Percentiles rank a stretch among this genome's conserved stretches.
These are phyloP conservation scores for Tricholoma matsutake DNA, from an alignment of 768 basidiomycete genomes.

Conservation along the genomic window DNA sequence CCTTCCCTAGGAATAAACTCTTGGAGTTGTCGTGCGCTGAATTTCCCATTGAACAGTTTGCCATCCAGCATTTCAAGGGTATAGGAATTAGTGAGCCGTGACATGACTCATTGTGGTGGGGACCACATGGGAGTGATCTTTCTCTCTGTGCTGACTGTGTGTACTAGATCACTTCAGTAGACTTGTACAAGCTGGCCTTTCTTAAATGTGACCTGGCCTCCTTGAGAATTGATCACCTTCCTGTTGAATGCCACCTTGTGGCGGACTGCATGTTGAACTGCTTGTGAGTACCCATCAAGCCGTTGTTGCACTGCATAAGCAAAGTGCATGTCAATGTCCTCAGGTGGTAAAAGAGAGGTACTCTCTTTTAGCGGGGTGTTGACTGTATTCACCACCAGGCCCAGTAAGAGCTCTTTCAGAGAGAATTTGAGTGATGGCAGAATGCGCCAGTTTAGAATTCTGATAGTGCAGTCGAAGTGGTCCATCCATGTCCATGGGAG, in stretches of 20 bases:
- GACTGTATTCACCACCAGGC: constrained; percentile 26
- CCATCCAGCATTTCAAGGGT: background rate
- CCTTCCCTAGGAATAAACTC: no score
- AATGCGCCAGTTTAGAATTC: constrained; percentile 17
- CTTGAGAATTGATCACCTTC: constrained; percentile 11
- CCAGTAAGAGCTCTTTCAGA: constrained; percentile 30
- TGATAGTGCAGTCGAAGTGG: constrained; percentile 27
- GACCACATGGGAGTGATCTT: constrained; percentile 33
- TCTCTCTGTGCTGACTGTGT: constrained; percentile 21
- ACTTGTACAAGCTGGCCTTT: constrained; percentile 30
- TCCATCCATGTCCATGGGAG: constrained; percentile 30
- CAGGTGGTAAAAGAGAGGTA: background rate
- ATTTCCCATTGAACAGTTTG: background rate
- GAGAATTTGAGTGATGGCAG: constrained; percentile 24
- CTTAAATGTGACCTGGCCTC: constrained; percentile 23
- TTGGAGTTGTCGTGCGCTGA: constrained; percentile 18
- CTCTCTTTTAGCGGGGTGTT: constrained; percentile 7
- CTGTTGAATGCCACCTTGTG: constrained; percentile 28
- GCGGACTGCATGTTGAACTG: constrained; percentile 19
- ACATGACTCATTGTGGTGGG: constrained; percentile 11
- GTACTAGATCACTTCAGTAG: constrained; percentile 21
- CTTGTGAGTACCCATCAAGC: constrained; percentile 25
- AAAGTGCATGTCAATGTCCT: constrained; percentile 21
- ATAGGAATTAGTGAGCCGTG: background rate
- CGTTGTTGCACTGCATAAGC: constrained; percentile 25